Evolutionary conservation across 2,329 filamentous ascomycete genomes (phyloP).

Genomic region (Fonsecaea multimorphosa): DNA sequence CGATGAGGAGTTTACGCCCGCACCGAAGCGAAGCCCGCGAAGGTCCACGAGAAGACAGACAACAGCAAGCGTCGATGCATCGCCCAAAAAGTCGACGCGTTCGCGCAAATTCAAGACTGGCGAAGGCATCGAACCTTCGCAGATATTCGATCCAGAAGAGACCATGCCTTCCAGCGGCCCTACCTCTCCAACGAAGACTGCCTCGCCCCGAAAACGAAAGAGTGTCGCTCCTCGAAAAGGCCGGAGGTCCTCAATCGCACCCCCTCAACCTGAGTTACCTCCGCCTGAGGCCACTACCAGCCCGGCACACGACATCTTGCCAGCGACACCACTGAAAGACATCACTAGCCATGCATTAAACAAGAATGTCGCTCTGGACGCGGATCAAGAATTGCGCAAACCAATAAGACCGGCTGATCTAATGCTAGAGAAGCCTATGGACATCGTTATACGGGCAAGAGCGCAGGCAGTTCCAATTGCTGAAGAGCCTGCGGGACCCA

Average conservation of each 20-base stretch:
- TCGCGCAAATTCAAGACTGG: constrained; percentile 55
- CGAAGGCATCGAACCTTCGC: constrained; percentile 64
- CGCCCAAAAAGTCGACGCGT: constrained; percentile 44
- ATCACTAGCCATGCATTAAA: constrained; percentile 73
- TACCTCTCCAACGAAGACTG: constrained; percentile 59
- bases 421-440: constrained; percentile 85
- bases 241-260: constrained; percentile 46
- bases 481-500: constrained; percentile 78
- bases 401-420: constrained; percentile 78
- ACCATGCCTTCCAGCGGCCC: constrained; percentile 56
- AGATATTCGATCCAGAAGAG: constrained; percentile 64
- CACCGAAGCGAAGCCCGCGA: constrained; percentile 64
- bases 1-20: constrained; percentile 82
- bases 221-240: constrained; percentile 56
- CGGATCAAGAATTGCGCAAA: constrained; percentile 61
- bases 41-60: constrained; percentile 64
- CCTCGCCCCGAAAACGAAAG: constrained; percentile 71
- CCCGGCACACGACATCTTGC: constrained; percentile 60
- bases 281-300: constrained; percentile 62
- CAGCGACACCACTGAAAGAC: constrained; percentile 70
- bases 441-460: constrained; percentile 87
- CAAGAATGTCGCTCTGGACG: constrained; percentile 58
- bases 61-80: constrained; percentile 54
- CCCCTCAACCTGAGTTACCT: constrained; percentile 47
- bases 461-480: constrained; percentile 63